Evolutionary conservation across 2,329 filamentous ascomycete genomes (phyloP), one percentile per base, ranked within the genome.

Genomic region (Davidsoniella australis): DNA sequence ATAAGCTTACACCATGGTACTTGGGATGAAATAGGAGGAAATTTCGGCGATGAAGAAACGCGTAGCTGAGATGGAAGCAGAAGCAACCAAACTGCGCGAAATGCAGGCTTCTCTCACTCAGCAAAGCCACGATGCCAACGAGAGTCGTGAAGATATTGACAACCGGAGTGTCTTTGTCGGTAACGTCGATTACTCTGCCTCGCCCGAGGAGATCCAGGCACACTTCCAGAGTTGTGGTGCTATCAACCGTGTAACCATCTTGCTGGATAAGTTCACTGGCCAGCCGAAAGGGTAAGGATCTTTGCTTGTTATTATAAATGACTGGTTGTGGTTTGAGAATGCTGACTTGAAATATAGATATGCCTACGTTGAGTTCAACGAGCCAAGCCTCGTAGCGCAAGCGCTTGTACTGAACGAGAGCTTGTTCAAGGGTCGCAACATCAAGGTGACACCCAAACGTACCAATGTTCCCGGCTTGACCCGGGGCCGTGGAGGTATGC

Each of bases 341-440:
- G 44, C 47, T 40, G 20, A 40, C 33, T n/a, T 36, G 16, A 16
- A 26, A 29, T 56, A 50, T 66, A 95, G 88, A 56, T 98, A 98
- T 68, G 91, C 91, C 61, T 98, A 98, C 67, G 91, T 98, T 59
- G 91, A 98, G 67, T 98, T 98, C 63, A 82, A 85, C 53, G 91
- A 96, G 68, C 87, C 91, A 45, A 88, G 78, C 65, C 73, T 95
- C 54, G 89, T 98, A 55, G 86, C 85, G 44, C 85, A 94, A 64
- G 91, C 91, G 23, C 75, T 98, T 54, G 87, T 96, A 39, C 72
- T 98, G 51, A 96, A 98, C 64, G 91, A 98, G 68, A 95, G 87
- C 64, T 74, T 93, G 51, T 94, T 98, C 68, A 87, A 91, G 60
- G 88, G 86, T 55, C 79, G 91, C 60, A 93, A 91, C 64, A 78